Base-by-base conservation (phyloP, 2,329 filamentous ascomycete genomes). In the Fusarium sacchari region DNA sequence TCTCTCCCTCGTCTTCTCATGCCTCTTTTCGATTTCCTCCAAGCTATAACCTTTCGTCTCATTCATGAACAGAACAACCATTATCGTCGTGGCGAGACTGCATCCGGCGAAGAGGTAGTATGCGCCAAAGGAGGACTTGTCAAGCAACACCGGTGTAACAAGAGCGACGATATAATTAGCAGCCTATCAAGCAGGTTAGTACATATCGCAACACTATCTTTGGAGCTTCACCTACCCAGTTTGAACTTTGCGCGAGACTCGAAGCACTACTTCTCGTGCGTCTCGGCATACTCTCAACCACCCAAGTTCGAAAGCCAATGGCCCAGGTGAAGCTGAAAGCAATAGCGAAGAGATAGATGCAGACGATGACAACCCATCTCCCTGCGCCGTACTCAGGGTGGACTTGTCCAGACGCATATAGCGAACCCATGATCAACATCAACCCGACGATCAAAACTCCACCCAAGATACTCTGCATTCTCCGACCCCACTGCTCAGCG, bases 401-500 rank as follows among this genome's bases (percentile, higher is more conserved):
- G 0, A 85, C 84, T 17, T 78, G 77, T 28, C 82, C 80, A 0
- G 81, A 79, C 1, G 87, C 87, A 68, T 89, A 89, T 1, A 89
- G 77, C 0, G 81, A 78, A 14, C 87, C 88, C 76, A 90, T 89
- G 17, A 89, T 72, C 2, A 89, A 71, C 85, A 90, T 90, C 26
- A 85, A 79, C 6, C 83, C 72, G 14, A 86, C 85, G 6, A 91
- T 86, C 2, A 83, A 73, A 4, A 87, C 65, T 1, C 89, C 90
- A 56, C 86, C 89, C 1, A 84, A 77, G 10, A 91, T 82, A 15
- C 87, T 86, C 3, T 85, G 87, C 11, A 84, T 85, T 11, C 88
- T 84, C 5, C 89, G 84, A 1, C 88, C 88, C 85, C 88, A 90
- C 46, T 80, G 80, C 70, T 91, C 89, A 0, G 88, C 87, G 55